These are phyloP conservation scores for Veloporphyrellus conicus DNA, from an alignment of 1,284 basidiomycete species.

Conservation along the genomic window DNA sequence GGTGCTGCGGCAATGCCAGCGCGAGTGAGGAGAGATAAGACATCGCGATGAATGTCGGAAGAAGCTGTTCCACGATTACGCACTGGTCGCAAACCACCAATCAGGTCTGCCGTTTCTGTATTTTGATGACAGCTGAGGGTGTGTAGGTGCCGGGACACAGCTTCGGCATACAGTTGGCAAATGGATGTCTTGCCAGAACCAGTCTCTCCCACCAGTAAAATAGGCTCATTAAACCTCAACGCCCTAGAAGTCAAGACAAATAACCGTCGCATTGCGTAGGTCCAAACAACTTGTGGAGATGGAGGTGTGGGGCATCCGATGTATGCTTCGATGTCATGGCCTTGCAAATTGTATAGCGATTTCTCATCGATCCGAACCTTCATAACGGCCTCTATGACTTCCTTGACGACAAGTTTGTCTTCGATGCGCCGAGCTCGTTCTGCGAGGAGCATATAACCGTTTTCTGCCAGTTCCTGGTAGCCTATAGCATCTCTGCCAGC, in stretches of 20 bases:
- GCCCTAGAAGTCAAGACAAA: constrained; percentile 83
- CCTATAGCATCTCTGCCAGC: constrained; percentile 84
- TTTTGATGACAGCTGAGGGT: constrained; percentile 97
- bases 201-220: constrained; percentile 97
- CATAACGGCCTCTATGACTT: constrained; percentile 89
- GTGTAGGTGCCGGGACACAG: constrained; percentile 60
- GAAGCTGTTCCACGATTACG: constrained; percentile 65
- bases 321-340: constrained; percentile 44
- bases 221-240: constrained; percentile 87
- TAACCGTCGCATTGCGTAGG: constrained; percentile 86
- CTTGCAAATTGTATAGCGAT: constrained; percentile 63
- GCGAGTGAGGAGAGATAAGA: constrained; percentile 38
- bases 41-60: constrained; percentile 46
- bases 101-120: constrained; percentile 97
- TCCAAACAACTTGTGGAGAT: constrained; percentile 74
- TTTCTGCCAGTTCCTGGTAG: constrained; percentile 91
- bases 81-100: constrained; percentile 92
- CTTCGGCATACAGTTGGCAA: constrained; percentile 83
- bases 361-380: constrained; percentile 79
- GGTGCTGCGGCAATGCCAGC: constrained; percentile 36
- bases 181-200: constrained; percentile 98
- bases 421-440: constrained; percentile 84
- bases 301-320: constrained; percentile 57
- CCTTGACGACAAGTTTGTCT: constrained; percentile 86
- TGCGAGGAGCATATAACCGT: constrained; percentile 97